Percentiles rank a stretch among this genome's conserved stretches.
Conservation (phyloP, 768 basidiomycete species). For the Tricholoma furcatifolium region DNA sequence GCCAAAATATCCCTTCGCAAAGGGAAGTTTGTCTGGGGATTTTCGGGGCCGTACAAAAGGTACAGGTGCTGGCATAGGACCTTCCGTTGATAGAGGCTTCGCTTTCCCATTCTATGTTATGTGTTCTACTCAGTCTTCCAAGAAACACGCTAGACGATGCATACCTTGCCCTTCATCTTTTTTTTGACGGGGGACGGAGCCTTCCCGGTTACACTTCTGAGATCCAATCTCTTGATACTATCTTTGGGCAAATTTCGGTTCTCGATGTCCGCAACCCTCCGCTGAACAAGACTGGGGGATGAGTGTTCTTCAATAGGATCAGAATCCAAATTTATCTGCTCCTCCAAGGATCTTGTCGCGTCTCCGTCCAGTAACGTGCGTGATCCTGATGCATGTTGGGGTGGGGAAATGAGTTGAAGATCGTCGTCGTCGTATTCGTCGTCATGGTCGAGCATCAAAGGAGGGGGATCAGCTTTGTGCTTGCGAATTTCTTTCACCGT, state of each 20-base stretch:
- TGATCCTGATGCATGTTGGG: constrained; percentile 1
- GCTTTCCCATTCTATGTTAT: not conserved
- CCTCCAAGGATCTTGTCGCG: constrained; percentile 11
- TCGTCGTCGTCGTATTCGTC: not conserved
- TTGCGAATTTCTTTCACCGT: not conserved
- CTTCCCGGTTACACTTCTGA: not conserved
- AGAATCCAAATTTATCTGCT: constrained; percentile 2
- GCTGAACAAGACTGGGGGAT: constrained; percentile 3
- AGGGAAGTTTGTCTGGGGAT: not conserved
- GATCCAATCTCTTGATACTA: constrained; percentile 1
- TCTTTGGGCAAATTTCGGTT: not conserved
- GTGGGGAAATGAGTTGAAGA: not conserved
- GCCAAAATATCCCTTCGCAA: constrained; percentile 2
- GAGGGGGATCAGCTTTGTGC: not conserved
- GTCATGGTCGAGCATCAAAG: not conserved
- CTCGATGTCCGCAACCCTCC: constrained; percentile 4
- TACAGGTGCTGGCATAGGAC: not conserved
- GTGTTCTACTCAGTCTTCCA: not conserved
- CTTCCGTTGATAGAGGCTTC: not conserved
- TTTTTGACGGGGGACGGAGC: not conserved
- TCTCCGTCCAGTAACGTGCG: constrained; percentile 13
- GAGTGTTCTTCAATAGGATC: constrained; percentile 14
- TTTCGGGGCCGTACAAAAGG: not conserved
- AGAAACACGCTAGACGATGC: not conserved
- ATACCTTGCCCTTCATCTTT: constrained; percentile 19